A percentile compares a stretch with the other conserved stretches of the same genome.
Conservation (phyloP, 2,329 filamentous ascomycete species). For the Canariomyces notabilis region DNA sequence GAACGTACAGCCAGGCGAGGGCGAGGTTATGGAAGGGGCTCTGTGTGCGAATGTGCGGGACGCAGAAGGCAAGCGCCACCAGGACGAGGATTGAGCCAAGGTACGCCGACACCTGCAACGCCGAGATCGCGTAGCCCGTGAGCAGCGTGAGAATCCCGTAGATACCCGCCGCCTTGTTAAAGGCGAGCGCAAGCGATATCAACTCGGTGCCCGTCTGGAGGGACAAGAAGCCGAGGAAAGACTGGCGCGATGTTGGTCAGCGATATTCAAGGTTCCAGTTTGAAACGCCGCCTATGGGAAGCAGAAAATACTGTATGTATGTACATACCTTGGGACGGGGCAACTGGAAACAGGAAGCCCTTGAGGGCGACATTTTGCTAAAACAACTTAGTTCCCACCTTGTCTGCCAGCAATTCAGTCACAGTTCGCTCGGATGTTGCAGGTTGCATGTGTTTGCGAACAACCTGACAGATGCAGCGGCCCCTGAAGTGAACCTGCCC, state of each 20-base stretch:
- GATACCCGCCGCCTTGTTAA: constrained; percentile 89
- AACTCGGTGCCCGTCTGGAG: constrained; percentile 82
- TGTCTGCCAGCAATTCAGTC: not conserved
- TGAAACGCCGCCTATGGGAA: not conserved
- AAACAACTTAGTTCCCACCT: not conserved
- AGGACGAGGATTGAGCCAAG: constrained; percentile 76
- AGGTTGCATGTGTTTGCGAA: not conserved
- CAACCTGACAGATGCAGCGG: not conserved
- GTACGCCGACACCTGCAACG: constrained; percentile 85
- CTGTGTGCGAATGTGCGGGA: constrained; percentile 74
- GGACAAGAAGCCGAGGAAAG: constrained; percentile 79
- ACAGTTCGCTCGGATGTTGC: not conserved
- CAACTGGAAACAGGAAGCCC: constrained; percentile 24
- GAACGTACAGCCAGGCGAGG: constrained; percentile 77
- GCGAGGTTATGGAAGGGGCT: constrained; percentile 73
- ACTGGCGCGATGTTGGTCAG: constrained; percentile 43
- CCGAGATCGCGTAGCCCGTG: constrained; percentile 77
- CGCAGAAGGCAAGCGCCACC: constrained; percentile 60
- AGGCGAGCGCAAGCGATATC: constrained; percentile 73
- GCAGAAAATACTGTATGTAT: not conserved
- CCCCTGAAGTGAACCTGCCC: not conserved
- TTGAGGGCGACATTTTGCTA: constrained; percentile 6
- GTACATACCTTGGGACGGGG: constrained; percentile 30
- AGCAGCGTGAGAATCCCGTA: constrained; percentile 86
- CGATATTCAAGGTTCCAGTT: not conserved